Evolutionary conservation across 768 basidiomycete species (phyloP), one percentile per base, ranked within the genome.

Genomic region (Serendipita sp.): DNA sequence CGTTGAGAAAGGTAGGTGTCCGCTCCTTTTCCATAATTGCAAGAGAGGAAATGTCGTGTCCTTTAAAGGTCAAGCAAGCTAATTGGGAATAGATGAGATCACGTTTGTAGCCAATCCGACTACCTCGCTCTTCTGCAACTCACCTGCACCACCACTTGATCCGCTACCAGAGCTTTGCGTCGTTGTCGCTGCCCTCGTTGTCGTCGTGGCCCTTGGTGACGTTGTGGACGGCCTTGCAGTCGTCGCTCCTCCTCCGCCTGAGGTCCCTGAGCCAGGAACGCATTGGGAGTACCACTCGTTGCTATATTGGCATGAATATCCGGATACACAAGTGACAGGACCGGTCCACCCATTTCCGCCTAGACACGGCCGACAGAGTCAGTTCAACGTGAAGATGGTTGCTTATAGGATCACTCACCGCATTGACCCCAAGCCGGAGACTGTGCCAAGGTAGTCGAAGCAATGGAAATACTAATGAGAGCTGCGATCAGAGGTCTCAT

Each of bases 231-330:
- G 34, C 14, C 14, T 38, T 5, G 34, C 34, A 7, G 34, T 38
- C 34, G 34, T 38, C 5, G 45, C 17, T 5, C 9, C 45, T 48
- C 45, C 45, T 5, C 45, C 45, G n/a, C 45, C 45, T 7, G 34
- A n/a, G n/a, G n/a, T n/a, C n/a, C 14, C 34, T 3, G n/a, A 20
- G 7, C 53, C 53, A 58, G 53, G 53, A 33, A 58, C 22, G 28
- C 53, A 58, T 58, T 58, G 53, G 30, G 53, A 58, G 24, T 58
- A 58, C 24, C 31, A 58, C 11, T 58, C 53, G 24, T 28, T 58
- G 17, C 17, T 22, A 31, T 58, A 58, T 26, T 26, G 22, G 24
- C 53, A 58, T 11, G 31, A 13, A 26, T 26, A 58, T 11, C 53
- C 53, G 11, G 53, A 58, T 4, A 33, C 53, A 58, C 53, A 58